Base-by-base conservation (phyloP, 345 rosid genomes). In the Sapria himalayana region DNA sequence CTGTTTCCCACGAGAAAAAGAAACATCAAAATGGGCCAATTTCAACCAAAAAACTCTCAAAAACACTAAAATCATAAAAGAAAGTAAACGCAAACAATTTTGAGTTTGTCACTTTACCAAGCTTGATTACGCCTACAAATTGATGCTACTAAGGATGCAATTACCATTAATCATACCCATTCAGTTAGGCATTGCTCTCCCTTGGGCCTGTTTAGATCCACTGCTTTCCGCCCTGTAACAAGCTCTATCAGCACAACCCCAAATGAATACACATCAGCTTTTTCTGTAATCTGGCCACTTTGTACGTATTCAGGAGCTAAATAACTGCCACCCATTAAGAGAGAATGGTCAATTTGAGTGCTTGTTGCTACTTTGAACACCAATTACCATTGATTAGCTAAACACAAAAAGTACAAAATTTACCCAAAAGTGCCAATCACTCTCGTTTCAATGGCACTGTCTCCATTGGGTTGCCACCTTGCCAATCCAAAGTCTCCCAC, bases 391-490 rank as follows among this genome's bases (percentile, higher is more conserved):
- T n/a, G n/a, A n/a, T n/a, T n/a, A n/a, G n/a, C n/a, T n/a, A n/a
- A n/a, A n/a, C n/a, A n/a, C n/a, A n/a, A n/a, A n/a, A n/a, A n/a
- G n/a, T n/a, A n/a, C n/a, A 52, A 39, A 49, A 57, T 9, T 64
- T 69, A 89, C 99, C 99, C 99, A 33, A 91, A 84, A 20, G 99
- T 91, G 60, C 99, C 96, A 29, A 91, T 91, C 22, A 91, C 99
- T 61, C 99, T 70, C 19, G 99, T 91, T 33, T 84, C 92, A 42
- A 77, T 93, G 29, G 93, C 96, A 9, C 65, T 65, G 52, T 81
- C 85, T n/a, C 94, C 99, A 65, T 91, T 92, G 51, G 99, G 99
- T 54, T 91, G 99, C 99, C 99, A 91, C 59, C 99, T 72, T n/a
- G 96, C 99, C 5, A 91, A 62, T 55, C 99, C 99, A 63, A 91